phyloP scores from a whole-genome alignment of 345 rosid genomes.

The Ceriops zippeliana region DNA sequence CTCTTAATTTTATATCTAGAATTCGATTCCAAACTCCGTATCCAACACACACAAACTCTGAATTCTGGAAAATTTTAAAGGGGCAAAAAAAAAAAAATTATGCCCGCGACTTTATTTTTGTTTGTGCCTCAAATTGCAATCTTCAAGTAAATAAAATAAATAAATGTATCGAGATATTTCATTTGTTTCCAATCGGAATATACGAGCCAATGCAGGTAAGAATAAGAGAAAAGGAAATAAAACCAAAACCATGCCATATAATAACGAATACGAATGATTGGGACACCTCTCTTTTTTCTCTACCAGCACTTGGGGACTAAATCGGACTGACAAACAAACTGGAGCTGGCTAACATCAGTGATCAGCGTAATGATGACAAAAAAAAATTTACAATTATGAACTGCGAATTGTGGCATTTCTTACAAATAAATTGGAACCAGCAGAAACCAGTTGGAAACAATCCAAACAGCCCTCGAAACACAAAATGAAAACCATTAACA shows the following conservation, averaged over 20 bases:
- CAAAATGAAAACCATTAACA: constrained; percentile 19
- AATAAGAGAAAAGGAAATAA: too few species aligned
- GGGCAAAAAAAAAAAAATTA: too few species aligned
- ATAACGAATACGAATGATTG: constrained; percentile 10
- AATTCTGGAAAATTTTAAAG: too few species aligned
- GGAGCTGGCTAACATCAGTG: constrained; percentile 36
- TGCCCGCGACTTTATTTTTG: too few species aligned
- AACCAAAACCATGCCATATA: constrained; percentile 1
- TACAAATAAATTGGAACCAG: constrained; percentile 34
- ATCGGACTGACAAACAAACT: constrained; percentile 18
- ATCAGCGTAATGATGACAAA: constrained; percentile 18
- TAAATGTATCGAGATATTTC: too few species aligned
- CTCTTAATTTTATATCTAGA: too few species aligned
- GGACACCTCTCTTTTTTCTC: constrained; percentile 16
- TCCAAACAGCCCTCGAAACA: constrained; percentile 41
- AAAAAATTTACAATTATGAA: constrained; percentile 52
- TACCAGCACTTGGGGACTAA: constrained; percentile 11
- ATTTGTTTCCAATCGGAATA: too few species aligned
- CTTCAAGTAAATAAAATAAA: too few species aligned
- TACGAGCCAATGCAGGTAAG: not conserved
- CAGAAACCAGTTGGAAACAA: constrained; percentile 34
- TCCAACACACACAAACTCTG: too few species aligned
- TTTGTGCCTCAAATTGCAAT: too few species aligned
- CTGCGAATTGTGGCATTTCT: constrained; percentile 33
- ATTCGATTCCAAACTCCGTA: too few species aligned